Base-by-base conservation (phyloP, 1,139 yeast species). In the Meyerozyma smithsonii region DNA sequence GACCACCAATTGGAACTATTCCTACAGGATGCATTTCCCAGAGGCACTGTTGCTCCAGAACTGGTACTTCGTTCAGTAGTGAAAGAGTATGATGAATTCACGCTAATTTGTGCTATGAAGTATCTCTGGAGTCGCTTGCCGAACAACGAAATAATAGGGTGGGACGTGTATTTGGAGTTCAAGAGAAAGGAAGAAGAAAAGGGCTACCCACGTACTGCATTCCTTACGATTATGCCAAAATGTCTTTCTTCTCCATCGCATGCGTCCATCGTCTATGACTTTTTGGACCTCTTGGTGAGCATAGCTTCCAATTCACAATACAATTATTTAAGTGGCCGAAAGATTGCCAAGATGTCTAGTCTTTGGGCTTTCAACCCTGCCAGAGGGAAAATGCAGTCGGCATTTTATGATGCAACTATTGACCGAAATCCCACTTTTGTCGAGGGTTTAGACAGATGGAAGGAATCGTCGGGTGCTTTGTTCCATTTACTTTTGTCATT, bases 111-210 rank as follows among this genome's bases (percentile, higher is more conserved):
- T 43, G 81, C 81, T 3, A 65, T 88, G 44, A 88, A 86, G 55
- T 88, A 84, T 61, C 69, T 89, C 40, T 89, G 97, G 97, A 77
- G 92, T 46, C 66, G 97, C 46, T 62, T 89, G 23, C 92, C 92
- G 2, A 83, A 83, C 42, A 78, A 79, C 45, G 90, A 90, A 48
- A 73, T 88, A 24, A 80, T 89, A 33, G 94, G 96, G 0, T 87
- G 96, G 95, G 84, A 82, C 44, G 80, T 87, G 1, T 89, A 89
- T 56, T 67, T 79, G 26, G 79, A 81, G 46, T 89, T 83, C 58
- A 80, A 74, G 50, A 67, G 75, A 24, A 66, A 77, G 42, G 96
- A 88, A 56, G 72, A 71, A 39, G 81, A 79, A 40, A 77, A 77
- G 16, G 73, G 80, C 28, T 77, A 72, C 52, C 87, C 92, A n/a